phyloP scores from a whole-genome alignment of 495 filamentous ascomycete species.

The Neurospora sp. region DNA sequence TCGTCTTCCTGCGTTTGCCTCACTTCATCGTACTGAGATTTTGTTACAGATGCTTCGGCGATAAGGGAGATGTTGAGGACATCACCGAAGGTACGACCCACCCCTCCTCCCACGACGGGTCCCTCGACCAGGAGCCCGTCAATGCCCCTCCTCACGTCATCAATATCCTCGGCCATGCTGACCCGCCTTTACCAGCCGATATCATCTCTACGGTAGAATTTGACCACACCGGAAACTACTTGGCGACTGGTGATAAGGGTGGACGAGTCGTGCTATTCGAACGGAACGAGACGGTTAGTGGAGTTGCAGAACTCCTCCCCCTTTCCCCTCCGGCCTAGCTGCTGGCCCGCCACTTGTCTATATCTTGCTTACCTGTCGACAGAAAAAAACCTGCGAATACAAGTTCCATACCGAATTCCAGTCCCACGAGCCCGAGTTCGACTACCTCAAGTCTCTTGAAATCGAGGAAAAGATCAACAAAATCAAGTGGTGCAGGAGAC shows the following conservation, averaged over 20 bases:
- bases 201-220: constrained; percentile 99
- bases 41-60: constrained; percentile 79
- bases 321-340: neutral
- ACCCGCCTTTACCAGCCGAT: constrained; percentile 54
- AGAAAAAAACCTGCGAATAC: constrained; percentile 99
- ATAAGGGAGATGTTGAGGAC: constrained; percentile 99
- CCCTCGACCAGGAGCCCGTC: neutral
- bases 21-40: constrained; percentile 12
- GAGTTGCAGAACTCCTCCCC: constrained; percentile 1
- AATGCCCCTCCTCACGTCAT: neutral
- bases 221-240: constrained; percentile 95
- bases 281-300: constrained; percentile 86
- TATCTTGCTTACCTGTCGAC: constrained; percentile 13
- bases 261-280: constrained; percentile 95
- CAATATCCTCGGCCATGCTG: constrained; percentile 11
- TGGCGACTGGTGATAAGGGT: constrained; percentile 96
- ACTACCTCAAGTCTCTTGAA: constrained; percentile 97
- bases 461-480: constrained; percentile 99
- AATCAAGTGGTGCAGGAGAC: constrained; percentile 98
- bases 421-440: constrained; percentile 98
- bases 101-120: neutral
- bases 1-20: neutral
- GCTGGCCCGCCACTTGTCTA: neutral
- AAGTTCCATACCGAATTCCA: constrained; percentile 99
- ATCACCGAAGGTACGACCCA: constrained; percentile 84